Conservation (phyloP, 345 rosid genomes). For the Populus deltoides region DNA sequence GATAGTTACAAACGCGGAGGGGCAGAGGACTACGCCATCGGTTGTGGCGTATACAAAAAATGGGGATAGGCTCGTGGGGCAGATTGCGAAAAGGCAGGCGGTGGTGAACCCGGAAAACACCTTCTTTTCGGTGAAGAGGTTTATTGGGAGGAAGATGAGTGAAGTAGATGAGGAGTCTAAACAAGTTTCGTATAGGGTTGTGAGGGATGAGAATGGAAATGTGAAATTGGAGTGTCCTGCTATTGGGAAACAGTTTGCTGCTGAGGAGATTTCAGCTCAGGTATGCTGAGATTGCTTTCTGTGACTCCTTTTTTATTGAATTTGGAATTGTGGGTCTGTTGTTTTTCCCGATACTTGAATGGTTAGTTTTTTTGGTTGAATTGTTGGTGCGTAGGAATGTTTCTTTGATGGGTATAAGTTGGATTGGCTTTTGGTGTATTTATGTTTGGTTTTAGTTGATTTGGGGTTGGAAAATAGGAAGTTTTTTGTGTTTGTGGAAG, state of each 20-base stretch:
- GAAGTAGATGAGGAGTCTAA: conserved; percentile 96
- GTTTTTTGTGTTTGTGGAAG: neutral
- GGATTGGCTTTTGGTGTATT: too few species aligned
- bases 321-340: neutral
- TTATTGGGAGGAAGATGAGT: conserved; percentile 93
- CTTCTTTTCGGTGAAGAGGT: conserved; percentile 96
- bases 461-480: neutral
- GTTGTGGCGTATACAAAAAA: conserved; percentile 90
- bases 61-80: conserved; percentile 93
- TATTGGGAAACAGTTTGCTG: conserved; percentile 83
- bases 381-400: neutral
- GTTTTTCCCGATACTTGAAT: neutral
- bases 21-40: conserved; percentile 95
- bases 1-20: conserved; percentile 91
- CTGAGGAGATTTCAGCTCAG: conserved; percentile 99
- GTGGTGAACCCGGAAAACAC: conserved; percentile 99
- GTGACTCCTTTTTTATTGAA: neutral
- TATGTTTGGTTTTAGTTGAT: neutral
- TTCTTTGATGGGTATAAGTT: neutral
- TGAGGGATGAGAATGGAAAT: conserved; percentile 87
- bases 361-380: neutral
- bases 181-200: conserved; percentile 83
- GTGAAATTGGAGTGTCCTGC: conserved; percentile 96
- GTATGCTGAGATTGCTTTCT: conserved; percentile 27
- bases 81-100: conserved; percentile 96